Percentiles rank a stretch among this genome's conserved stretches.
phyloP scores from a whole-genome alignment of 805 yeast species.

The Candida wancherniae region DNA sequence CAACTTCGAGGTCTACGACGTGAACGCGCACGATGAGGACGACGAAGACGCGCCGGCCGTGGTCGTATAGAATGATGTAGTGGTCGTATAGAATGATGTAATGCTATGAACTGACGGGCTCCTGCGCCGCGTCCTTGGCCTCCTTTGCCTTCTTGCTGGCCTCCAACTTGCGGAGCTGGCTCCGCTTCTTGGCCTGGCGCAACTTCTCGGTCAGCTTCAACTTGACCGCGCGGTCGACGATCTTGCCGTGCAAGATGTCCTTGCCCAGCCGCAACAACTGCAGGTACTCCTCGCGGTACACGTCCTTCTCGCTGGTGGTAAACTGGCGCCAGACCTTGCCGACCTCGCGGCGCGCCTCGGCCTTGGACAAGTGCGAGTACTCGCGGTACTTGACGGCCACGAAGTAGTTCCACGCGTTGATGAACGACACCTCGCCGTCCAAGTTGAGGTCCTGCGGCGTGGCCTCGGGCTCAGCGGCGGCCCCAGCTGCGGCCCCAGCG shows the following conservation, averaged over 20 bases:
- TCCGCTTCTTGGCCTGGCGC: conserved; percentile 9
- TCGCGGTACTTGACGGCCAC: conserved; percentile 16
- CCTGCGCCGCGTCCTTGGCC: not conserved
- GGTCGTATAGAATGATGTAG: too few species aligned
- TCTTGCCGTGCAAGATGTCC: conserved; percentile 26
- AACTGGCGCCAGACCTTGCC: conserved; percentile 24
- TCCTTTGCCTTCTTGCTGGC: conserved; percentile 5
- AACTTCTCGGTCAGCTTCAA: conserved; percentile 8
- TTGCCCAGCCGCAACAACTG: conserved; percentile 23
- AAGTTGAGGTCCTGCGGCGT: conserved; percentile 1
- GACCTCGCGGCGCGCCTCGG: conserved; percentile 14
- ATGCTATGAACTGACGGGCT: too few species aligned
- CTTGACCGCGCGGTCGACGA: conserved; percentile 26
- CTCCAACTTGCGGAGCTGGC: conserved; percentile 12
- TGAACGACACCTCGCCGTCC: conserved; percentile 19
- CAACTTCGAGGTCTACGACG: conserved; percentile 22
- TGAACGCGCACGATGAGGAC: conserved; percentile 18
- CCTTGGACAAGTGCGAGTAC: conserved; percentile 12
- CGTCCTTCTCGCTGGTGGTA: conserved; percentile 25
- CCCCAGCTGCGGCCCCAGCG: not conserved
- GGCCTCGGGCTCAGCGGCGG: conserved; percentile 2
- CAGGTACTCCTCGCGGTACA: conserved; percentile 24
- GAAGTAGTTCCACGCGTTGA: conserved; percentile 37
- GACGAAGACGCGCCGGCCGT: conserved; percentile 29
- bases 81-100: too few species aligned